phyloP scores from a whole-genome alignment of 2,329 filamentous ascomycete genomes.

The Venturia pyrina region DNA sequence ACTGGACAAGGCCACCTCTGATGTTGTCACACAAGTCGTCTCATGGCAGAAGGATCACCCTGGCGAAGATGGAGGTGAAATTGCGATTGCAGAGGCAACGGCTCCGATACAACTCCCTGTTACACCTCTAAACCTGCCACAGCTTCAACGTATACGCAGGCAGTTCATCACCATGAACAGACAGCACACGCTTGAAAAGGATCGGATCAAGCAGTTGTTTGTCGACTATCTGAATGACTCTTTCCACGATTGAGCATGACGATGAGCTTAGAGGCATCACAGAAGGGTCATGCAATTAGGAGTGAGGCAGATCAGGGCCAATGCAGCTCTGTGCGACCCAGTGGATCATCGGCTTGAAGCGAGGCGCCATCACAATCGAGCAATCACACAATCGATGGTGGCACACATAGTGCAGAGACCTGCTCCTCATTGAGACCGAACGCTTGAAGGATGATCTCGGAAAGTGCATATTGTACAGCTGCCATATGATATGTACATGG shows the following conservation, averaged over 20 bases:
- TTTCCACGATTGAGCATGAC: slow-evolving; percentile 16
- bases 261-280: neutral
- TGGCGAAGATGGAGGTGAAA: slow-evolving; percentile 50
- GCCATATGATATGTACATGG: neutral
- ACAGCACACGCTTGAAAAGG: slow-evolving; percentile 41
- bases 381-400: neutral
- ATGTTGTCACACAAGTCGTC: slow-evolving; percentile 59
- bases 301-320: neutral
- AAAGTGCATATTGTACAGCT: neutral
- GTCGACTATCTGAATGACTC: slow-evolving; percentile 33
- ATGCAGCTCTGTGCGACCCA: neutral
- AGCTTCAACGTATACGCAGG: slow-evolving; percentile 66
- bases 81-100: slow-evolving; percentile 44
- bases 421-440: neutral
- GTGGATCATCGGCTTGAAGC: neutral
- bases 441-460: neutral
- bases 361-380: neutral
- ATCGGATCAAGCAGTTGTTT: slow-evolving; percentile 28
- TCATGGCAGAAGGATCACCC: slow-evolving; percentile 56
- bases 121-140: slow-evolving; percentile 58
- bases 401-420: neutral
- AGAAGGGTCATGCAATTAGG: neutral
- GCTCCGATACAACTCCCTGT: slow-evolving; percentile 55
- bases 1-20: slow-evolving; percentile 68
- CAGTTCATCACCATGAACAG: slow-evolving; percentile 71